Conservation (phyloP, 2,329 filamentous ascomycete genomes). For the Hypocrella siamensis region DNA sequence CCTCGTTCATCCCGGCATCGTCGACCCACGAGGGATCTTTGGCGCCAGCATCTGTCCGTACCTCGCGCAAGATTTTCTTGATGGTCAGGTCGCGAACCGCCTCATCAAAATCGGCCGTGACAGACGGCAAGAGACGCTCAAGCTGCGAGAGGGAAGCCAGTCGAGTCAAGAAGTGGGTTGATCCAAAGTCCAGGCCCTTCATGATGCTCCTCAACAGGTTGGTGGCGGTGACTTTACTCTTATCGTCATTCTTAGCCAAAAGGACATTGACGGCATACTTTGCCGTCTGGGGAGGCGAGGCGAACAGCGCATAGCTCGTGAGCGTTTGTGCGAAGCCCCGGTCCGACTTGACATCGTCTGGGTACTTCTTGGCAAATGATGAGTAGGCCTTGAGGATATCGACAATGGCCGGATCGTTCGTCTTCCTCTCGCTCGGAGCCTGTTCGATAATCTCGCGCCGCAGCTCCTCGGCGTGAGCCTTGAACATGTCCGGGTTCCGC, state of each 20-base stretch:
- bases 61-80: constrained; percentile 56
- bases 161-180: constrained; percentile 59
- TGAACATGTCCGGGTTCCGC: constrained; percentile 77
- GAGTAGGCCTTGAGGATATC: constrained; percentile 90
- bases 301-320: constrained; percentile 68
- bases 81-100: constrained; percentile 66
- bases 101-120: constrained; percentile 59
- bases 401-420: constrained; percentile 60
- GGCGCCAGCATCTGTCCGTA: constrained; percentile 44
- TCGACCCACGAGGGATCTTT: constrained; percentile 50
- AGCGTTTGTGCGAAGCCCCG: constrained; percentile 69
- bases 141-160: constrained; percentile 59
- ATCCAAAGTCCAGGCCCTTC: constrained; percentile 57
- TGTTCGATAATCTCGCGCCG: constrained; percentile 74
- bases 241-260: constrained; percentile 57
- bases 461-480: constrained; percentile 79
- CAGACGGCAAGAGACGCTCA: constrained; percentile 56
- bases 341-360: constrained; percentile 67
- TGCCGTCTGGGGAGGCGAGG: constrained; percentile 64
- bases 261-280: constrained; percentile 92
- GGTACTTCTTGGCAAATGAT: constrained; percentile 75
- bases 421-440: constrained; percentile 51
- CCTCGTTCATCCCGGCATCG: constrained; percentile 56
- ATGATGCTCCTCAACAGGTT: constrained; percentile 66
- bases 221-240: constrained; percentile 66